Conservation (phyloP, 352 stramenopile species). For the Poterioochromonas sp. region DNA sequence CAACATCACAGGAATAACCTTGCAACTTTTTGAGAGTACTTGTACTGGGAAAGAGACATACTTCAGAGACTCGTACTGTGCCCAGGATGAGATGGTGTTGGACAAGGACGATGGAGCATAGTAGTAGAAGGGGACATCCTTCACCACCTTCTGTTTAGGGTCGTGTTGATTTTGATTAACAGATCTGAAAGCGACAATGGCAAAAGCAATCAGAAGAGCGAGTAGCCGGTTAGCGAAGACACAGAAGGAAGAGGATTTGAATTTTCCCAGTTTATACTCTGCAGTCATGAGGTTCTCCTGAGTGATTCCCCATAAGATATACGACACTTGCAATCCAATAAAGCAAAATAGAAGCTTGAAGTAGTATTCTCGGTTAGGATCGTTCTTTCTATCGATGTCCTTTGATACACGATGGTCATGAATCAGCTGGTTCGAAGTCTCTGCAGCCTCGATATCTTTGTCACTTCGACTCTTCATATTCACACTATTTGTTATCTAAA, state of each 20-base stretch:
- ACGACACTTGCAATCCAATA: slow-evolving; percentile 21
- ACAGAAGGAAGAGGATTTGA: slow-evolving; percentile 43
- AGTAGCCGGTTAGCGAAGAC: slow-evolving; percentile 48
- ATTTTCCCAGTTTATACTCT: slow-evolving; percentile 36
- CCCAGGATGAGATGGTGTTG: slow-evolving; percentile 63
- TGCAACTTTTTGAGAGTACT: slow-evolving; percentile 50
- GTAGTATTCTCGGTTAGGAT: no score
- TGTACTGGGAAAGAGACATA: slow-evolving; percentile 69
- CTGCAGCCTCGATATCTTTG: no score
- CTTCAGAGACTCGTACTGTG: slow-evolving; percentile 64
- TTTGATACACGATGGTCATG: no score
- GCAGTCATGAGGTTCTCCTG: slow-evolving; percentile 20
- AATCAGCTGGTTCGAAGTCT: no score
- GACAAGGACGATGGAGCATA: slow-evolving; percentile 65
- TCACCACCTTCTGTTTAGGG: not conserved
- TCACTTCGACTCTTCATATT: no score
- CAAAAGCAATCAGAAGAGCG: slow-evolving; percentile 42
- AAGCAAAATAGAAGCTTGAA: slow-evolving; percentile 13
- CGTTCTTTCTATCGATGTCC: no score
- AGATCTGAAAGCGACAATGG: slow-evolving; percentile 30
- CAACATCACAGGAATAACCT: slow-evolving; percentile 73
- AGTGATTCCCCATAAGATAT: slow-evolving; percentile 25
- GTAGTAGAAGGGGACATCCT: slow-evolving; percentile 47
- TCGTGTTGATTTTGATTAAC: not conserved
- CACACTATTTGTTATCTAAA: no score